Conservation (phyloP, 768 basidiomycete genomes). For the Stropharia rugosoannulata region DNA sequence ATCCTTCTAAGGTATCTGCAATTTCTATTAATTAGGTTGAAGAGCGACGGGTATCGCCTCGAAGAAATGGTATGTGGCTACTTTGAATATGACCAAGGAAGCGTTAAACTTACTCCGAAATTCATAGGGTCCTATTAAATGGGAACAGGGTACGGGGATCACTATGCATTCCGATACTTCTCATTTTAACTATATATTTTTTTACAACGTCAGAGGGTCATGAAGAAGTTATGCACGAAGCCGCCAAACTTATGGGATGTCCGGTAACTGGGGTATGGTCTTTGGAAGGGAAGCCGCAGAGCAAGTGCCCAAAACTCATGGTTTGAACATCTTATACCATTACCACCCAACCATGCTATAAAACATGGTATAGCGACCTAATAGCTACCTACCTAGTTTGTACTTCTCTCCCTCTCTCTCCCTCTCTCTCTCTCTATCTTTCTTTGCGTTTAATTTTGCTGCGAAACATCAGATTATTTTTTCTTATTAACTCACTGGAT, state of each 20-base stretch:
- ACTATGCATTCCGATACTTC: conserved; percentile 7
- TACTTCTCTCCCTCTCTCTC: too few relatives aligned
- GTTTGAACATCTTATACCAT: too few relatives aligned
- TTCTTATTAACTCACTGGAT: too few relatives aligned
- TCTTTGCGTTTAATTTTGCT: too few relatives aligned
- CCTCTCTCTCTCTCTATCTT: too few relatives aligned
- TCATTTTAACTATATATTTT: background rate
- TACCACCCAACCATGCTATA: too few relatives aligned
- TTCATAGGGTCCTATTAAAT: conserved; percentile 34
- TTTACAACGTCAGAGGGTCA: conserved; percentile 31
- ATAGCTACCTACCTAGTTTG: too few relatives aligned
- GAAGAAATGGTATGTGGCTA: conserved; percentile 37
- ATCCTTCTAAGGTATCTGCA: background rate
- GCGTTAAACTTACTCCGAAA: background rate
- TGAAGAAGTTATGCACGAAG: conserved; percentile 39
- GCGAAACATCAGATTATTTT: too few relatives aligned
- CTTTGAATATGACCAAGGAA: background rate
- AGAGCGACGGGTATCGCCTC: conserved; percentile 38
- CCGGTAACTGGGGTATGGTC: conserved; percentile 36
- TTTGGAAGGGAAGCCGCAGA: conserved; percentile 6
- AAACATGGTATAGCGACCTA: too few relatives aligned
- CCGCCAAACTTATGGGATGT: conserved; percentile 41
- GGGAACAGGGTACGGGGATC: conserved; percentile 31
- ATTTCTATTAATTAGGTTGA: conserved; percentile 19
- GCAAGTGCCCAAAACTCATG: too few relatives aligned